These are phyloP conservation scores for Alternaria novae-zelandiae DNA, from an alignment of 2,329 filamentous ascomycete species.

Conservation along the genomic window DNA sequence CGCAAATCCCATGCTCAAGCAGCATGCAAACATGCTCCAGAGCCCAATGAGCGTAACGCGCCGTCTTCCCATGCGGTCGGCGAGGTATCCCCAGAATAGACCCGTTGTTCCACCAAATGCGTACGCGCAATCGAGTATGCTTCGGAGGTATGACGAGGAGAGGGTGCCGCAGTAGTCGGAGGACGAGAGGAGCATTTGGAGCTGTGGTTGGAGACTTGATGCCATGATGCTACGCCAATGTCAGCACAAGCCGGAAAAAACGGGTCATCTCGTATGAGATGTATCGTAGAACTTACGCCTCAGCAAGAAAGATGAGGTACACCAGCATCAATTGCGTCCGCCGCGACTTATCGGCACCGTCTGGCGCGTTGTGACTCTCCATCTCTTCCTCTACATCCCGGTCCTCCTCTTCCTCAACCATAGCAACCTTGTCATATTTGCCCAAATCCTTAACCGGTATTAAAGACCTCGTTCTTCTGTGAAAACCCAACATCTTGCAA, in stretches of 20 bases:
- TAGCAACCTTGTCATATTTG: conserved; percentile 50
- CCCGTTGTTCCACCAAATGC: conserved; percentile 55
- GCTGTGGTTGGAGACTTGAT: conserved; percentile 56
- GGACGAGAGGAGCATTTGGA: conserved; percentile 55
- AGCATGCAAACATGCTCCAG: conserved; percentile 53
- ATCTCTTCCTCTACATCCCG: conserved; percentile 37
- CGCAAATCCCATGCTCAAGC: conserved; percentile 56
- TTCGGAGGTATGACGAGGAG: conserved; percentile 55
- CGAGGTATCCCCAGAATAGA: conserved; percentile 54
- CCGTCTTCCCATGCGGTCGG: conserved; percentile 53
- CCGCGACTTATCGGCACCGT: conserved; percentile 29
- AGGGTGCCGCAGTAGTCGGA: conserved; percentile 53
- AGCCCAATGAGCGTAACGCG: conserved; percentile 55
- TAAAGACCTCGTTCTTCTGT: conserved; percentile 50
- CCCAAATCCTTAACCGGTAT: conserved; percentile 53
- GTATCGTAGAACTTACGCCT: conserved; percentile 46
- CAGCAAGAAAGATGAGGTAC: conserved; percentile 56
- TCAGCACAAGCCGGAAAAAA: conserved; percentile 11
- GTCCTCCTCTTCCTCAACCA: conserved; percentile 35
- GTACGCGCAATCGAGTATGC: conserved; percentile 57
- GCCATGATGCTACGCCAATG: conserved; percentile 51
- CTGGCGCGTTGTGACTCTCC: conserved; percentile 26
- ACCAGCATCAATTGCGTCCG: conserved; percentile 51
- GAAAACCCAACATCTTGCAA: conserved; percentile 52
- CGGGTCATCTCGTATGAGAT: neutral